Base-by-base conservation (phyloP, 1,139 yeast genomes). In the Blastobotrys arbuscula region DNA sequence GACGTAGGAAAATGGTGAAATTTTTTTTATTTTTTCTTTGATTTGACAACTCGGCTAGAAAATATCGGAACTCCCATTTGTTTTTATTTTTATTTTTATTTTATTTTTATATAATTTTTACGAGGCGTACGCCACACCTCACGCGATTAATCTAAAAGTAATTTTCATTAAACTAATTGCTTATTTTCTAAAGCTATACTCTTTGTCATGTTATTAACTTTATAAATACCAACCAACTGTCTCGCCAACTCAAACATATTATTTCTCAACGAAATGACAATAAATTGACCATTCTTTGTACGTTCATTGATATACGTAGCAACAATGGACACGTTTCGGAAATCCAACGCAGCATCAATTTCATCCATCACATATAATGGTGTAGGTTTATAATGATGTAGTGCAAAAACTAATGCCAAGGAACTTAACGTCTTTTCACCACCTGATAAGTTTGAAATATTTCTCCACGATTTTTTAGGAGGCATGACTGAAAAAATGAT, bases 291-390 rank as follows among this genome's bases (percentile, higher is more conserved):
- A 67, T 90, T 88, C 68, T 86, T 86, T 2, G 98, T 94, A 47
- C 97, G 75, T 59, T 92, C 97, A 62, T 89, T 90, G 64, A 94
- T 94, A 64, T 94, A 94, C 61, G 90, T 90, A 2, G 98, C 99
- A 49, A 94, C 96, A 68, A 92, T 92, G 13, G 96, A 87, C 44
- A 94, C 98, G 62, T 94, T 94, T 64, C 97, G 75, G 69, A 92
- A 94, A 70, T 94, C 99, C 58, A 94, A 75, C 1, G 99, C 99
- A 0, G 99, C 99, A 70, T 94, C 99, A 59, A 94, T 92, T 70
- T 94, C 99, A 71, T 94, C 99, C 99, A 94, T 94, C 34, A 94
- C 98, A 64, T 94, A 94, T 43, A 94, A 71, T 7, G 99, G 98
- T 0, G 98, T 94, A 1, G 99, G 99, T 64, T 89, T 92, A 66